Evolutionary conservation across 2,329 filamentous ascomycete genomes (phyloP), one percentile per base, ranked within the genome.

Genomic region (Aspergillus melleus): DNA sequence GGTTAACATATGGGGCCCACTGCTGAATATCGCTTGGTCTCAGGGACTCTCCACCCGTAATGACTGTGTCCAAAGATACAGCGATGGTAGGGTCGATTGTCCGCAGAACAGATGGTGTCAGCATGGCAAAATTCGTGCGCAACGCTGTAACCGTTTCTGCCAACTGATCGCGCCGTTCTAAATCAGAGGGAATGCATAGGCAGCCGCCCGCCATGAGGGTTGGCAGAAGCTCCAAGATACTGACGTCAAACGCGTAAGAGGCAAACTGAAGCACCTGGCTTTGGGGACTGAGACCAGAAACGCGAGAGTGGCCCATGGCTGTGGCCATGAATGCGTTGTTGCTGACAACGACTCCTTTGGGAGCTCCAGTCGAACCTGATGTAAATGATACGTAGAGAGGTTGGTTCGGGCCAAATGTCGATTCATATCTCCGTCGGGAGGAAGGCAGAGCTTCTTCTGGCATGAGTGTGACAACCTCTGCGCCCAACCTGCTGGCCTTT

Each of bases 221-320:
- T 2, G 24, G 6, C 2, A 63, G 16, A 2, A 76, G 64, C 12
- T 84, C 82, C 3, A 76, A 68, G 24, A 84, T 69, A 42, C 77
- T 75, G 3, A 73, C 72, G 55, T 77, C 75, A 49, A 77, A 77
- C 46, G 67, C 74, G 58, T 72, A 74, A 5, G 69, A 62, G 0
- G 72, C 69, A 29, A 76, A 69, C 57, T 76, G 73, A 42, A 76
- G 61, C 6, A 64, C 64, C 16, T 72, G 69, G 19, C 84, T 84
- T 16, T 77, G 70, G 0, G 75, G 69, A 16, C 16, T n/a, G 22
- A 49, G 39, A n/a, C 19, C 36, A 6, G 19, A 55, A 11, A 30
- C 47, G 4, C 12, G n/a, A 14, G 29, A 3, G 46, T 50, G 39
- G 6, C 36, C 16, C 19, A 20, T 9, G 9, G 20, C 22, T 8